Evolutionary conservation across 177 flowering plant genomes (phyloP), one percentile per base, ranked within the genome.

Genomic region (Vitis hybrid): DNA sequence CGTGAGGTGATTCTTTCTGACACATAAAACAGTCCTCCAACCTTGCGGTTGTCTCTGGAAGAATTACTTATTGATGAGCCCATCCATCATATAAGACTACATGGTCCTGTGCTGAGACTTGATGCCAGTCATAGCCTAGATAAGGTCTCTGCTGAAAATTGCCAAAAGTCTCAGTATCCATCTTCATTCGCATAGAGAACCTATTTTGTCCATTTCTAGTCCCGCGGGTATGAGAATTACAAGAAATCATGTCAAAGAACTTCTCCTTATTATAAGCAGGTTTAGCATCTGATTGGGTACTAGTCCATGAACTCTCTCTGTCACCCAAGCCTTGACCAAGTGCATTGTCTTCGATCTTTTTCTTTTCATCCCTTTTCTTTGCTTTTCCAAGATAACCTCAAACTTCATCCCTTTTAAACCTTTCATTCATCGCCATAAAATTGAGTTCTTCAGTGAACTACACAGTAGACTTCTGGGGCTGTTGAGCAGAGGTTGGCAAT

Each of bases 1-100:
- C 91, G 82, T 94, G 97, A 60, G 97, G 97, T 79, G 90, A 72
- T 61, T 82, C 90, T 65, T 83, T 91, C 62, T 91, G 97, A 69
- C 98, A 94, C 94, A 91, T 81, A 67, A 68, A 63, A 77, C 96
- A 88, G 71, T 91, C 93, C 52, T 86, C 91, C 21, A 80, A 51
- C 66, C 72, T 75, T 3, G 68, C 65, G 32, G 73, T 2, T 49
- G 74, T 82, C 55, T 83, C 86, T 63, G 87, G 66, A 72, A 58
- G 46, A 4, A 40, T 63, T 68, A 72, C 75, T 54, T 75, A 88
- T 61, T 81, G 96, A 67, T 70, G 85, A 56, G 85, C 72, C 72
- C 75, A 78, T 56, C 87, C 91, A 58, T 90, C 93, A 52, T 86
- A 73, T 35, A 67, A 66, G 30, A 80, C 60, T 5, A 77, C 78